Conservation (phyloP, 2,329 filamentous ascomycete genomes). For the Penicillium sp. region DNA sequence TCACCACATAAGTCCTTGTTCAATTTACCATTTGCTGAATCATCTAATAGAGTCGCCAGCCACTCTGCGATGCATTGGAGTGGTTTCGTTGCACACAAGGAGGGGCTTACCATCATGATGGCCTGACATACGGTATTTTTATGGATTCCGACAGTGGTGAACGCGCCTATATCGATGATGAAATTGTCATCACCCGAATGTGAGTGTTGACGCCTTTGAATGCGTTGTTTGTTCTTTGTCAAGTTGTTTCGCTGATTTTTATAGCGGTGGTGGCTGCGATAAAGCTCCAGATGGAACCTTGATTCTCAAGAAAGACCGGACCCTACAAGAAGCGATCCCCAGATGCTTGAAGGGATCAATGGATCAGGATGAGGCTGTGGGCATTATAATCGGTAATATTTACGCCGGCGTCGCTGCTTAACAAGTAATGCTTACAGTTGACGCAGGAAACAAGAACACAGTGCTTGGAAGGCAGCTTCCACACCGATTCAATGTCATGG, state of each 20-base stretch:
- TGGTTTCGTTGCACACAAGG: conserved; percentile 61
- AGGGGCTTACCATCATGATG: conserved; percentile 51
- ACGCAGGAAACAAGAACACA: conserved; percentile 49
- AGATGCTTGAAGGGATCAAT: conserved; percentile 42
- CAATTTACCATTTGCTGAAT: not conserved
- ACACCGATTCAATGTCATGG: conserved; percentile 61
- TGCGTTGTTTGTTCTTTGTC: conserved; percentile 3
- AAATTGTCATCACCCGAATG: conserved; percentile 62
- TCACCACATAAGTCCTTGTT: not conserved
- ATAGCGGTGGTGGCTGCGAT: conserved; percentile 52
- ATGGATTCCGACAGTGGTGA: conserved; percentile 53
- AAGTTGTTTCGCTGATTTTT: conserved; percentile 7
- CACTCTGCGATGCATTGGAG: conserved; percentile 59
- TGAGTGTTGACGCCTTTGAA: conserved; percentile 35
- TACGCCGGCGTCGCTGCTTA: not conserved
- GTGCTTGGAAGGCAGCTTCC: conserved; percentile 50
- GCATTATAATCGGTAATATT: conserved; percentile 51
- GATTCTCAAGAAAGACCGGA: conserved; percentile 48
- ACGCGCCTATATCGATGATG: conserved; percentile 56
- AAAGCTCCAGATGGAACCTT: conserved; percentile 47
- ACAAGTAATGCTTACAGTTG: conserved; percentile 11
- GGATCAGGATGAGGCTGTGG: conserved; percentile 48
- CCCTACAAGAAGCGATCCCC: conserved; percentile 41
- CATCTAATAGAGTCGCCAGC: conserved; percentile 42
- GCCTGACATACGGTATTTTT: conserved; percentile 52